A percentile compares a stretch with the other conserved stretches of the same genome.
Conservation (phyloP, 2,329 filamentous ascomycete species). For the Macrophomina tecta region DNA sequence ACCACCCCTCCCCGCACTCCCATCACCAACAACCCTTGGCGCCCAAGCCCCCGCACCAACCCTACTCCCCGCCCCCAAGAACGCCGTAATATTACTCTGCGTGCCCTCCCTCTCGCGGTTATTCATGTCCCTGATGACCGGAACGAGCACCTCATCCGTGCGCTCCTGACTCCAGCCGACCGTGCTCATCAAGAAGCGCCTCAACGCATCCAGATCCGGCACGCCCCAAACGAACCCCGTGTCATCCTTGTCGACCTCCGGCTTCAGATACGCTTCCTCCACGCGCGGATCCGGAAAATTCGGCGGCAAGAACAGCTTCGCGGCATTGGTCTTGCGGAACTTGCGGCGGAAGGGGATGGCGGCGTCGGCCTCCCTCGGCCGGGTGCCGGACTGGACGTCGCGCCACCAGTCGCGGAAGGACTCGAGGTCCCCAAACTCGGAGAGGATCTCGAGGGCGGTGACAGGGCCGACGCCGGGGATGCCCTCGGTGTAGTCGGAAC, state of each 20-base stretch:
- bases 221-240: conserved; percentile 94
- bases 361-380: conserved; percentile 63
- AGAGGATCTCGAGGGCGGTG: conserved; percentile 90
- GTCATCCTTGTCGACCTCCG: conserved; percentile 80
- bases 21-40: conserved; percentile 55
- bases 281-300: conserved; percentile 81
- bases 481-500: conserved; percentile 94
- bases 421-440: conserved; percentile 80
- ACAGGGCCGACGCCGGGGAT: conserved; percentile 90
- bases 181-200: conserved; percentile 85
- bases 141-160: conserved; percentile 94
- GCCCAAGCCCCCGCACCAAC: conserved; percentile 73
- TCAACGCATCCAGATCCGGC: conserved; percentile 84
- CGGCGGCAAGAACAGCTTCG: conserved; percentile 84
- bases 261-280: conserved; percentile 80
- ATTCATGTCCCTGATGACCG: conserved; percentile 96
- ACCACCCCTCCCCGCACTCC: neutral
- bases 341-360: conserved; percentile 76
- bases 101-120: conserved; percentile 85
- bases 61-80: conserved; percentile 78
- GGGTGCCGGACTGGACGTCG: conserved; percentile 71
- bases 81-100: conserved; percentile 94
- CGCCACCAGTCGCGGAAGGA: conserved; percentile 89
- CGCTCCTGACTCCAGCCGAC: conserved; percentile 92
- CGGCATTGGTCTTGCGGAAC: conserved; percentile 78